A percentile compares a stretch with the other conserved stretches of the same genome.
phyloP scores from a whole-genome alignment of 495 filamentous ascomycete species.

The Aspergillus steynii region DNA sequence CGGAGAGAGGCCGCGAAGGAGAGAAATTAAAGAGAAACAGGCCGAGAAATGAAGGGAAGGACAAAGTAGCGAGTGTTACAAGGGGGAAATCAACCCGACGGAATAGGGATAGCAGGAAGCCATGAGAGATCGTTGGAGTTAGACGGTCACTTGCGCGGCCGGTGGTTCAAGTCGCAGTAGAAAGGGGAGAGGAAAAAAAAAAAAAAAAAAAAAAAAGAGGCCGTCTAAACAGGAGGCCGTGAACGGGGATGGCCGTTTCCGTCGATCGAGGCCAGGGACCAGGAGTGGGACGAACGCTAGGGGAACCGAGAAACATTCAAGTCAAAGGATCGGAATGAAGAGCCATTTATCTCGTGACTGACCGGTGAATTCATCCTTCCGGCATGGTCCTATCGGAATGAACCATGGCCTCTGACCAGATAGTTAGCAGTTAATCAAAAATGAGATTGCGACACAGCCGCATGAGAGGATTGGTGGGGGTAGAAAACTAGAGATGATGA shows the following conservation, averaged over 20 bases:
- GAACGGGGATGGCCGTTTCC: constrained; percentile 25
- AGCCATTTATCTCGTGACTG: background rate
- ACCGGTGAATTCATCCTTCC: background rate
- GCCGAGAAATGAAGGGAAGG: constrained; percentile 9
- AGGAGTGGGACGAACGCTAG: constrained; percentile 7
- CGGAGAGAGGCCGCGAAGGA: background rate
- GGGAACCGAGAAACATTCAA: constrained; percentile 5
- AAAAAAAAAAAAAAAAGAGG: constrained; percentile 9
- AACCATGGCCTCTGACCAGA: background rate
- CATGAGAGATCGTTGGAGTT: background rate
- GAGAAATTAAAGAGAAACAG: constrained; percentile 1
- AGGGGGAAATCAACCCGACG: background rate
- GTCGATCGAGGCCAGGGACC: constrained; percentile 9
- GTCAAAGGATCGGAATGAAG: background rate
- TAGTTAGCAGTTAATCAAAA: background rate
- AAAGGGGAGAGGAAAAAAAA: constrained; percentile 10
- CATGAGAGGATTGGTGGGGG: background rate
- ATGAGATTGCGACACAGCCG: background rate
- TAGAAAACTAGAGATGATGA: background rate
- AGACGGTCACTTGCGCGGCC: background rate
- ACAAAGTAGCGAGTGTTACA: background rate
- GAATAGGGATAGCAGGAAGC: background rate
- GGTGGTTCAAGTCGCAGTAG: background rate
- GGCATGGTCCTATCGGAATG: background rate
- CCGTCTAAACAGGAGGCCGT: constrained; percentile 9